Evolutionary conservation across 2,329 filamentous ascomycete genomes (phyloP).

Genomic region (Aspergillus luchuensis): DNA sequence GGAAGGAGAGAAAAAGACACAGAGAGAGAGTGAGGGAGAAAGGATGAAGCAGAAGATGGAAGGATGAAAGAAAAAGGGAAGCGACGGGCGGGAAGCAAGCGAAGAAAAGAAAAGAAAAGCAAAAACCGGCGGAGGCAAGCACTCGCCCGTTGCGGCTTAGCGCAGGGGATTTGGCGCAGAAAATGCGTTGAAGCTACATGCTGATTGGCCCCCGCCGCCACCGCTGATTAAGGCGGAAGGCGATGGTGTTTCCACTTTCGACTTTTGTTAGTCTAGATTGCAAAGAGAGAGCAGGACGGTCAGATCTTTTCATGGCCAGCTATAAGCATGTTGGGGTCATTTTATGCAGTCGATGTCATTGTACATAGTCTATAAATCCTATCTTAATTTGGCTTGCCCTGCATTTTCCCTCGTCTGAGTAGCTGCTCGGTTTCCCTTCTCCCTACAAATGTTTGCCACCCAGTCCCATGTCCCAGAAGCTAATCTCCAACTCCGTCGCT

Average conservation of each 20-base stretch:
- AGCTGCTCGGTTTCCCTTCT: not conserved
- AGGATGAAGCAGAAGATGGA: slow-evolving; percentile 7
- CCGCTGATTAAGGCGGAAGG: not conserved
- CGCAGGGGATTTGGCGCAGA: slow-evolving; percentile 14
- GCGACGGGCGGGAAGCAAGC: slow-evolving; percentile 33
- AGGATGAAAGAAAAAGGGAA: slow-evolving; percentile 21
- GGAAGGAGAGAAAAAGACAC: slow-evolving; percentile 22
- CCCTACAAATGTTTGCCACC: slow-evolving; percentile 25
- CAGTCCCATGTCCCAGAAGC: slow-evolving; percentile 72
- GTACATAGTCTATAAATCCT: not conserved
- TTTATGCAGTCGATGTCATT: not conserved
- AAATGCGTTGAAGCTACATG: slow-evolving; percentile 10
- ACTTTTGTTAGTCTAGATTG: too few relatives aligned
- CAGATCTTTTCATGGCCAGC: too few relatives aligned
- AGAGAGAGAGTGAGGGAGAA: slow-evolving; percentile 20
- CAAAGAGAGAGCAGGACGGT: too few relatives aligned
- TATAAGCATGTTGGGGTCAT: too few relatives aligned
- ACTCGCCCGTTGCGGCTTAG: slow-evolving; percentile 32
- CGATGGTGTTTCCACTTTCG: not conserved
- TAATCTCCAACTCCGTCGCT: slow-evolving; percentile 77
- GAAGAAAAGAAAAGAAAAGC: slow-evolving; percentile 28
- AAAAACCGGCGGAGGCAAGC: slow-evolving; percentile 28
- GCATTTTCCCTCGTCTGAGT: not conserved
- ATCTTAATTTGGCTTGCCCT: not conserved
- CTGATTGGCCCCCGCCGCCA: slow-evolving; percentile 3